phyloP scores from a whole-genome alignment of 371 early-diverging fungal genomes.

The Synchytrium microbalum region DNA sequence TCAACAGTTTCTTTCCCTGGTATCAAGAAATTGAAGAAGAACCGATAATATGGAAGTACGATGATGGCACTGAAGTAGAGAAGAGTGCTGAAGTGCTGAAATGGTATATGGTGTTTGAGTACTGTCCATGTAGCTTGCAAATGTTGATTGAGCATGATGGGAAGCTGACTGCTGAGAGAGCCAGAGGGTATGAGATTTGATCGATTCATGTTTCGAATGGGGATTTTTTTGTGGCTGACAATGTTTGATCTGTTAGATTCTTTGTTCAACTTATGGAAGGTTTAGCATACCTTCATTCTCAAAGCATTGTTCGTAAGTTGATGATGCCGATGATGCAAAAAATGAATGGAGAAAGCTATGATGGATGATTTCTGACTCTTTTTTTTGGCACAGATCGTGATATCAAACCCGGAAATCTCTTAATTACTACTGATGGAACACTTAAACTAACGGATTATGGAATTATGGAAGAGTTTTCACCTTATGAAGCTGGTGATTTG shows the following conservation, averaged over 20 bases:
- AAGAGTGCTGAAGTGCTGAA: conserved; percentile 35
- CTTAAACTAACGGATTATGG: conserved; percentile 53
- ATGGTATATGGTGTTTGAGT: conserved; percentile 48
- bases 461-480: conserved; percentile 42
- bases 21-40: conserved; percentile 41
- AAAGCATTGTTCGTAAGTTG: conserved; percentile 45
- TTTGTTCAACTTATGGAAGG: conserved; percentile 45
- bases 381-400: conserved; percentile 47
- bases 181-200: neutral
- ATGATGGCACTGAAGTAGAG: conserved; percentile 32
- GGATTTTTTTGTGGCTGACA: no score
- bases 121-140: conserved; percentile 43
- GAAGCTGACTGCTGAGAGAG: neutral
- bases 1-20: conserved; percentile 42
- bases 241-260: conserved; percentile 20
- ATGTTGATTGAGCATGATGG: conserved; percentile 35
- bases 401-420: conserved; percentile 65
- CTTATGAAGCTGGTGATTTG: conserved; percentile 28
- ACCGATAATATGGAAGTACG: conserved; percentile 39
- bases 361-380: neutral
- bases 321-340: neutral
- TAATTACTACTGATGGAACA: conserved; percentile 48
- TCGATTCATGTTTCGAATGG: no score
- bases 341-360: conserved; percentile 20
- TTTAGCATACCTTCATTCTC: conserved; percentile 41